Percentiles rank a stretch among this genome's conserved stretches.
phyloP scores from a whole-genome alignment of 441 rosid species.

The Aleurites moluccanus region DNA sequence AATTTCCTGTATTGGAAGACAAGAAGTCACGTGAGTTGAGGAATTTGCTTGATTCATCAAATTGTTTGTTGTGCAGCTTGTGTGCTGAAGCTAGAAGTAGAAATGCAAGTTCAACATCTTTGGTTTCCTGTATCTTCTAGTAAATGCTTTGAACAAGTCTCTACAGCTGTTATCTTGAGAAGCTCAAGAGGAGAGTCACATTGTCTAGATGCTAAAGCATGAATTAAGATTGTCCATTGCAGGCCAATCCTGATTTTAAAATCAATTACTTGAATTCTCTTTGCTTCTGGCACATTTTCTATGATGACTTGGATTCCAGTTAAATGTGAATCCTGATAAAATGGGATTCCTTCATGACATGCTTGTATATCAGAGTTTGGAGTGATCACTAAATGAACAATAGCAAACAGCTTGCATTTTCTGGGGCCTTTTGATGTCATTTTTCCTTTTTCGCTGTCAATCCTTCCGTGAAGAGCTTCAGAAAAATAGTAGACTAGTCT shows the following conservation, averaged over 20 bases:
- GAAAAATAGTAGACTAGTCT: constrained; percentile 44
- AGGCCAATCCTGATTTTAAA: constrained; percentile 37
- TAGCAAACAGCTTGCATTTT: background rate
- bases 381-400: constrained; percentile 23
- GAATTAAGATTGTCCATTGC: constrained; percentile 55
- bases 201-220: constrained; percentile 36
- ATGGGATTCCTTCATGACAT: constrained; percentile 36
- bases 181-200: constrained; percentile 32
- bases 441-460: constrained; percentile 42
- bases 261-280: constrained; percentile 46
- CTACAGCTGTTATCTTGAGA: constrained; percentile 46
- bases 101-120: constrained; percentile 29
- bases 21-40: constrained; percentile 27
- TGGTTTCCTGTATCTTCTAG: constrained; percentile 33
- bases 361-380: constrained; percentile 22
- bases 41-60: constrained; percentile 23
- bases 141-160: constrained; percentile 22
- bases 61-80: constrained; percentile 20
- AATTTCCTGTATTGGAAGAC: constrained; percentile 27
- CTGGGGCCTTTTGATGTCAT: background rate
- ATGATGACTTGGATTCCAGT: constrained; percentile 47
- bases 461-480: constrained; percentile 42
- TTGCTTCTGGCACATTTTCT: constrained; percentile 42
- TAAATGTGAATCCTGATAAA: constrained; percentile 33
- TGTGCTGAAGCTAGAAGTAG: constrained; percentile 30